Conservation (phyloP, 495 filamentous ascomycete genomes). For the Astrothelium subdiscretum region DNA sequence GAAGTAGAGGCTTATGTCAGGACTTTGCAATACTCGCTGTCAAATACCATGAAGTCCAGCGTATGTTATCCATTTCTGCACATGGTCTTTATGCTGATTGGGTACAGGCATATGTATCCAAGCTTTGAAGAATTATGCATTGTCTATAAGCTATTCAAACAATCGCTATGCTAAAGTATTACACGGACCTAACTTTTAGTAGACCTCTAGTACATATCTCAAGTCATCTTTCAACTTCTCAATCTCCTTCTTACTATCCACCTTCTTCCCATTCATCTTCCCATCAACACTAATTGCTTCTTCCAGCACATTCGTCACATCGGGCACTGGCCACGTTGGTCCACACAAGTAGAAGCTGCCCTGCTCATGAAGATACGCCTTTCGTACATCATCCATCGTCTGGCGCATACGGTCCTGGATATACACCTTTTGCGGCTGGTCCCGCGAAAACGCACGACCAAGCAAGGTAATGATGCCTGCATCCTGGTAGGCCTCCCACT, state of each 20-base stretch:
- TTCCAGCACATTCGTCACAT: slow-evolving; percentile 85
- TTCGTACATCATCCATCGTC: slow-evolving; percentile 69
- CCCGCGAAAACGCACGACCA: slow-evolving; percentile 88
- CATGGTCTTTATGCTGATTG: no score
- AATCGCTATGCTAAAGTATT: neutral
- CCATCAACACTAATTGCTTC: slow-evolving; percentile 79
- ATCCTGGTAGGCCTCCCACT: slow-evolving; percentile 97
- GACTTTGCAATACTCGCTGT: no score
- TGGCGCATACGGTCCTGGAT: slow-evolving; percentile 97
- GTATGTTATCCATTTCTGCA: no score
- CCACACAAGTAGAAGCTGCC: slow-evolving; percentile 95
- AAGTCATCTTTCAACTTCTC: slow-evolving; percentile 89
- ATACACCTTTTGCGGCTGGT: slow-evolving; percentile 97
- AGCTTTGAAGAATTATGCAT: no score
- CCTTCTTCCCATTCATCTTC: slow-evolving; percentile 32
- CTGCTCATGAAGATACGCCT: slow-evolving; percentile 79
- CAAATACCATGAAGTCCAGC: no score
- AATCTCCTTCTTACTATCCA: slow-evolving; percentile 85
- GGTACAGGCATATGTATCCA: no score
- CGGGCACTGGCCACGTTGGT: slow-evolving; percentile 97
- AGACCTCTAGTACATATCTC: slow-evolving; percentile 93
- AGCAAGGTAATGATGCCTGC: slow-evolving; percentile 91
- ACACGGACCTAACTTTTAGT: slow-evolving; percentile 37
- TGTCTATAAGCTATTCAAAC: no score
- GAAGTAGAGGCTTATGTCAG: no score